These are phyloP conservation scores for Alternaria rosae DNA, from an alignment of 2,329 filamentous ascomycete genomes.

Conservation along the genomic window DNA sequence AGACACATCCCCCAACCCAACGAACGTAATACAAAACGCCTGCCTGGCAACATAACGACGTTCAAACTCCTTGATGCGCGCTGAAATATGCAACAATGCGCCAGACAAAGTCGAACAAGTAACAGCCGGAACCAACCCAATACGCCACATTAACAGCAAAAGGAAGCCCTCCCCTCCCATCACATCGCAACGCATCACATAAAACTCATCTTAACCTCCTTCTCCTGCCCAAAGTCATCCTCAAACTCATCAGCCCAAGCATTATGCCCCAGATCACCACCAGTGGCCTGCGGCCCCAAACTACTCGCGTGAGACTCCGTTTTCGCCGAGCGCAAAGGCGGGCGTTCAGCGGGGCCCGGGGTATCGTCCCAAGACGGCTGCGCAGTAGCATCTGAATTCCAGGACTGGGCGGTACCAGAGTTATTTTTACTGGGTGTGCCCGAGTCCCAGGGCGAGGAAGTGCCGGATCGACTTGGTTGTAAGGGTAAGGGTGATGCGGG, in stretches of 20 bases:
- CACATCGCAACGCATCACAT: conserved; percentile 43
- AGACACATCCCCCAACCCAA: neutral
- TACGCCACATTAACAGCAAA: neutral
- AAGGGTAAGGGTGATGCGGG: conserved; percentile 1
- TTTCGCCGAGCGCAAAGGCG: conserved; percentile 35
- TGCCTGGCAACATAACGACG: neutral
- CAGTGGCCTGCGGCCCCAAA: neutral
- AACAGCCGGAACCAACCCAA: neutral
- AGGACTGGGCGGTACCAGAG: neutral
- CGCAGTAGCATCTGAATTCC: conserved; percentile 1
- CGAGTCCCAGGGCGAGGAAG: conserved; percentile 18
- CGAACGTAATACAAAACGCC: neutral
- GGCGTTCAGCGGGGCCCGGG: conserved; percentile 28
- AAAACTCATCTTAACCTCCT: conserved; percentile 60
- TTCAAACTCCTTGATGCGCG: neutral
- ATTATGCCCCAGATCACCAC: conserved; percentile 48
- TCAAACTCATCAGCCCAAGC: conserved; percentile 59
- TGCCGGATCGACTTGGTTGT: conserved; percentile 4
- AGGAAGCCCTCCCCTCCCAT: neutral
- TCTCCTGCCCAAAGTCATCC: conserved; percentile 56
- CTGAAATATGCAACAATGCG: conserved; percentile 3
- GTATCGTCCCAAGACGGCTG: conserved; percentile 24
- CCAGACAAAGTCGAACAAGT: neutral
- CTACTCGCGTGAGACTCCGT: conserved; percentile 32
- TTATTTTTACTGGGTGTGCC: neutral